Evolutionary conservation across 768 basidiomycete species (phyloP).

Genomic region (Sarcodon aspratus): DNA sequence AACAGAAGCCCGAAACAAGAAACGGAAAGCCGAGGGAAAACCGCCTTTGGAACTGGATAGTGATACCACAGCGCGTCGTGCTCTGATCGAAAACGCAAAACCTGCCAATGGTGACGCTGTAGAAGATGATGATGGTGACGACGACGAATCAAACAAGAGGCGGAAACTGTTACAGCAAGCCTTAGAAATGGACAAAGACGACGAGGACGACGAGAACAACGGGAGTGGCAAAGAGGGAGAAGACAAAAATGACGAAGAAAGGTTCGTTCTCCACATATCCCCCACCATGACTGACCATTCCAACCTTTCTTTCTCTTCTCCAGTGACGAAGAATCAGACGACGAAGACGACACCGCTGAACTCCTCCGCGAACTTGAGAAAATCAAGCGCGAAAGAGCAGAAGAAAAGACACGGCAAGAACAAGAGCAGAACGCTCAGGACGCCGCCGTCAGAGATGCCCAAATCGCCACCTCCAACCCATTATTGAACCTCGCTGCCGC

Average conservation of each 20-base stretch:
- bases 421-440: slow-evolving; percentile 54
- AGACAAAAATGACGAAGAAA: slow-evolving; percentile 33
- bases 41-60: slow-evolving; percentile 26
- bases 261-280: slow-evolving; percentile 21
- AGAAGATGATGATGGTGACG: slow-evolving; percentile 35
- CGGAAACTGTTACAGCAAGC: slow-evolving; percentile 83
- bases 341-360: slow-evolving; percentile 90
- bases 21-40: slow-evolving; percentile 80
- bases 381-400: slow-evolving; percentile 92
- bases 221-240: slow-evolving; percentile 18
- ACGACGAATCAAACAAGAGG: slow-evolving; percentile 65
- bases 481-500: slow-evolving; percentile 87
- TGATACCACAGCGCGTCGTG: slow-evolving; percentile 14
- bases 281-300: not conserved
- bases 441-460: slow-evolving; percentile 58
- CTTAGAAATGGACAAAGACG: slow-evolving; percentile 82
- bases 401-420: slow-evolving; percentile 80
- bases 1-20: slow-evolving; percentile 78
- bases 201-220: slow-evolving; percentile 49
- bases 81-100: not conserved
- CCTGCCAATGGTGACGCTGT: slow-evolving; percentile 11
- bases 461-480: slow-evolving; percentile 83
- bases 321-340: slow-evolving; percentile 42
- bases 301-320: slow-evolving; percentile 11
- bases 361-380: slow-evolving; percentile 95